These are phyloP conservation scores for Theobroma grandiflorum DNA, from an alignment of 441 rosid genomes.

Conservation along the genomic window DNA sequence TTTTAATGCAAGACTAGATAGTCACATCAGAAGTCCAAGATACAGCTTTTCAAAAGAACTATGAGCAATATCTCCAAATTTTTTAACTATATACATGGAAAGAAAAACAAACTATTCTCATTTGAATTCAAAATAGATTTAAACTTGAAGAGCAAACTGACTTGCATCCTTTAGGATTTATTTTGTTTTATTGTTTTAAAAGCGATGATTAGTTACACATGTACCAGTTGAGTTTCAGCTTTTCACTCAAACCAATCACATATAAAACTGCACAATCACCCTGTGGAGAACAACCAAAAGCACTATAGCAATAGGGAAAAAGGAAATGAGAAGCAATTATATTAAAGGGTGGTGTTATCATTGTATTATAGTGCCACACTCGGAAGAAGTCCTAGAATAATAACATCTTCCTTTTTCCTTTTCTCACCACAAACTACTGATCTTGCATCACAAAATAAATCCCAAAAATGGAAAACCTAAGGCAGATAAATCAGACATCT, in stretches of 20 bases:
- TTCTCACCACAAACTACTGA: constrained; percentile 3
- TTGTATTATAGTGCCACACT: neutral
- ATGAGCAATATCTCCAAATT: constrained; percentile 2
- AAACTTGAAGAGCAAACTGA: constrained; percentile 7
- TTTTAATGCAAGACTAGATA: constrained; percentile 9
- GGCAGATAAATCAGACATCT: neutral
- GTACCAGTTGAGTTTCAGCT: neutral
- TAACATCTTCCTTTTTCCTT: constrained; percentile 9
- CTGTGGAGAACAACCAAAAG: neutral
- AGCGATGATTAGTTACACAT: neutral
- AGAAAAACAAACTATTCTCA: neutral
- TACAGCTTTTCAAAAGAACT: constrained; percentile 6
- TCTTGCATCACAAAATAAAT: neutral
- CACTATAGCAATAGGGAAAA: neutral
- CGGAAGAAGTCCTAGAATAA: neutral
- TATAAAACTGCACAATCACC: neutral
- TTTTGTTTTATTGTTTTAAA: constrained; percentile 7
- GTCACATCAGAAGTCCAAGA: constrained; percentile 5
- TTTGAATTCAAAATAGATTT: neutral
- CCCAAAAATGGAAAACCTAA: neutral
- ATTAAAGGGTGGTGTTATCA: neutral
- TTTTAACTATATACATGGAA: neutral
- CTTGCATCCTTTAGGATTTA: constrained; percentile 13
- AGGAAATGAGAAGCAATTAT: constrained; percentile 5
- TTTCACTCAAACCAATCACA: neutral